Evolutionary conservation across 208 protist genomes (phyloP).

Genomic region (Acanthamoeba lugdunensis): DNA sequence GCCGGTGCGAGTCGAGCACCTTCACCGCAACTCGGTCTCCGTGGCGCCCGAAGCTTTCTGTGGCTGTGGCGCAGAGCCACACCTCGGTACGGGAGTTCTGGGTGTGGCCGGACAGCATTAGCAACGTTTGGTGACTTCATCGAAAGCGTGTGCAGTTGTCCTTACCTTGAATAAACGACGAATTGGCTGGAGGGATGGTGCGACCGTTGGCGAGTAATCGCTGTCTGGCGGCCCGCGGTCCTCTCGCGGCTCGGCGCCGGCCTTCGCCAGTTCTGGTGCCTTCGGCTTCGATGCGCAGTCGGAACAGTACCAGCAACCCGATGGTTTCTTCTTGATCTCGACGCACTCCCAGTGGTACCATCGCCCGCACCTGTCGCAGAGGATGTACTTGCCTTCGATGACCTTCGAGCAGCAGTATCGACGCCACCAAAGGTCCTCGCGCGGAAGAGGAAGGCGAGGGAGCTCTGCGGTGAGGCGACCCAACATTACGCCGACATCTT

Average conservation of each 20-base stretch:
- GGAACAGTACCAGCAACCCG: background rate
- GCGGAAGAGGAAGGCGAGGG: background rate
- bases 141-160: background rate
- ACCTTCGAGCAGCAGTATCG: background rate
- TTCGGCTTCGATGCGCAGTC: background rate
- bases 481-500: background rate
- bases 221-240: slow-evolving; percentile 21
- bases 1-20: background rate
- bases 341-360: slow-evolving; percentile 15
- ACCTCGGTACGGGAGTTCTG: slow-evolving; percentile 7
- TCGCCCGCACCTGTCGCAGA: slow-evolving; percentile 9
- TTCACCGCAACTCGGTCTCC: slow-evolving; percentile 3
- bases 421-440: background rate
- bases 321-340: background rate
- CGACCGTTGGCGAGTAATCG: background rate
- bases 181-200: background rate
- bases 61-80: background rate
- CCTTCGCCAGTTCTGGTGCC: background rate
- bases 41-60: background rate
- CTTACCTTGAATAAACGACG: slow-evolving; percentile 13
- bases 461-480: background rate
- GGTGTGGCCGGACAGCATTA: background rate
- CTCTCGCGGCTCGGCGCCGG: slow-evolving; percentile 2
- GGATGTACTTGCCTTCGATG: slow-evolving; percentile 3
- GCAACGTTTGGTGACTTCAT: background rate